Base-by-base conservation (phyloP, 2,329 filamentous ascomycete species). In the Colletotrichum caudatum region DNA sequence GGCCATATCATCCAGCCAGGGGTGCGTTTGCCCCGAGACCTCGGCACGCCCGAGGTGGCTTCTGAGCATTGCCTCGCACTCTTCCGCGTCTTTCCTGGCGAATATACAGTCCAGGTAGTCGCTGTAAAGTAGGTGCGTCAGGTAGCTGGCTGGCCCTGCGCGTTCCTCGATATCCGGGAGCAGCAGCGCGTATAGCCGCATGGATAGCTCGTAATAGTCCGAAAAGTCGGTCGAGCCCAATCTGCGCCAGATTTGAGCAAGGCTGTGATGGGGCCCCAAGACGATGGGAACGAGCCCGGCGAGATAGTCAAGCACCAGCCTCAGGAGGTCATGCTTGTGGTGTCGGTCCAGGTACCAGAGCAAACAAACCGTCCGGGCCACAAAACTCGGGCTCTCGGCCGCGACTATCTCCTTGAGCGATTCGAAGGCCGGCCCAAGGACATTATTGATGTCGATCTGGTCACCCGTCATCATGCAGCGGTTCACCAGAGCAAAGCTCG, bases 331-430 rank as follows among this genome's bases (percentile, higher is more conserved):
- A 12, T 78, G 76, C 37, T 78, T 78, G 68, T 80, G 76, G 60
- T 80, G 78, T 2, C 76, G 76, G 26, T 80, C 75, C 23, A 81
- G 80, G 35, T 80, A 81, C 78, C 79, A 80, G 11, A 81, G 63
- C n/a, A 81, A 74, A 44, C 78, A 80, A 2, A 80, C 75, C n/a
- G 77, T 81, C 14, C 80, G 76, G 1, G 76, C 76, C 53, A 77
- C 76, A 37, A 81, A 80, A 23, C 79, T 72, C 9, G 80, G 80
- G 41, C 80, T 81, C 61, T 81, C 78, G 2, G 77, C 76, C 8
- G 72, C 74, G 16, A 81, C 75, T 44, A 81, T 78, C 66, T 80
- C 77, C 18, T 79, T 79, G 53, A 81, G 76, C 2, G 77, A 79
- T 69, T 81, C 80, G 39, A 81, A 81, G 0, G 80, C 78, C 5